Evolutionary conservation across 2,329 filamentous ascomycete genomes (phyloP).

Genomic region (Leptodontidium sp.): DNA sequence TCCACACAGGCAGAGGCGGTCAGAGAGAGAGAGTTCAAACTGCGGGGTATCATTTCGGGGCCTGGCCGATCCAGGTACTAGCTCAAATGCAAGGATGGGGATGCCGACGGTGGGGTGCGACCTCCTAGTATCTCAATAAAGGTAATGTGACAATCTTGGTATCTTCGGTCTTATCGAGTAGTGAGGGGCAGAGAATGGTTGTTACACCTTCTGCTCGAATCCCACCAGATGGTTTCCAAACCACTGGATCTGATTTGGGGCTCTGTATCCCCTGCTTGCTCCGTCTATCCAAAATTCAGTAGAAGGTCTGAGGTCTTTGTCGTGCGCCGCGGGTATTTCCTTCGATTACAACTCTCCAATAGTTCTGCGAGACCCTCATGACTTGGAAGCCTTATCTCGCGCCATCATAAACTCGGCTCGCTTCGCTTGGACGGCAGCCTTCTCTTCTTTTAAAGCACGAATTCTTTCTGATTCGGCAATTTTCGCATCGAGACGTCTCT

Average conservation of each 20-base stretch:
- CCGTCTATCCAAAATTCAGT: neutral
- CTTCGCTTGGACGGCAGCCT: slow-evolving; percentile 21
- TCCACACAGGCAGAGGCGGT: neutral
- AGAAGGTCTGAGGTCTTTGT: too few species aligned
- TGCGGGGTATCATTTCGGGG: slow-evolving; percentile 15
- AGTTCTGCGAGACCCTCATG: neutral
- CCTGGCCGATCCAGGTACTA: slow-evolving; percentile 7
- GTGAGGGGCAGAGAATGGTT: slow-evolving; percentile 19
- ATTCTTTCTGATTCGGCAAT: slow-evolving; percentile 25
- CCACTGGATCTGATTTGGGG: neutral
- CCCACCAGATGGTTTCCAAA: too few species aligned
- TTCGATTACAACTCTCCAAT: neutral
- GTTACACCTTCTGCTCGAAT: slow-evolving; percentile 8
- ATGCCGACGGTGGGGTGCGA: neutral
- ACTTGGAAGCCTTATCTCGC: slow-evolving; percentile 16
- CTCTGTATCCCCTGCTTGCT: neutral
- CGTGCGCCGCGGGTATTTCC: neutral
- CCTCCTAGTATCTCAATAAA: neutral
- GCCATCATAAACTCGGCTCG: slow-evolving; percentile 18
- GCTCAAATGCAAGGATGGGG: slow-evolving; percentile 5
- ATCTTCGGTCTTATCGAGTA: slow-evolving; percentile 4
- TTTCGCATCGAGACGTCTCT: slow-evolving; percentile 16
- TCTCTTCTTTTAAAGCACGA: slow-evolving; percentile 23
- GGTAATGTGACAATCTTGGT: neutral
- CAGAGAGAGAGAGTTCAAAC: slow-evolving; percentile 1